Conservation (phyloP, 176 grass and related monocot species). For the Thalia dealbata region DNA sequence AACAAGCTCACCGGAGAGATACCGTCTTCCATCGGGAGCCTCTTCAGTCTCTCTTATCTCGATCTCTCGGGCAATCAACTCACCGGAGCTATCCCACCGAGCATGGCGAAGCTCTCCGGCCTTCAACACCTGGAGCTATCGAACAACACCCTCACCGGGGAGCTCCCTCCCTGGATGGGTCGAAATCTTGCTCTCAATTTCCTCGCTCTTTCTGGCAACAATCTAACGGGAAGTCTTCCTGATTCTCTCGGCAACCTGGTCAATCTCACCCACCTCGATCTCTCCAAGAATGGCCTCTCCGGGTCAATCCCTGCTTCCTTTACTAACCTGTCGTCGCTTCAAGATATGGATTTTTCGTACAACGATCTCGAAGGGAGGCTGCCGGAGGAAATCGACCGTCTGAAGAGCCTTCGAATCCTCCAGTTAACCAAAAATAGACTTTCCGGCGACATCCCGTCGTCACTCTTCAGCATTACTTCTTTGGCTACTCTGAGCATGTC, state of each 20-base stretch:
- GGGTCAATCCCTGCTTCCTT: slow-evolving; percentile 4
- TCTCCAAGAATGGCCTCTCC: neutral
- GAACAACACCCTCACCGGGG: neutral
- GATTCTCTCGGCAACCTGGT: neutral
- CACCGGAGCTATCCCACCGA: neutral
- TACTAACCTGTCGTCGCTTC: slow-evolving; percentile 6
- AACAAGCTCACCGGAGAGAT: slow-evolving; percentile 5
- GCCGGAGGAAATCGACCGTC: slow-evolving; percentile 4
- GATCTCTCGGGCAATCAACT: neutral
- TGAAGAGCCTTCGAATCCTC: neutral
- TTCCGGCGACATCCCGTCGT: slow-evolving; percentile 1
- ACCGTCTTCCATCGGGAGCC: neutral
- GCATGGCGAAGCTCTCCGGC: neutral
- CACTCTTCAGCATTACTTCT: slow-evolving; percentile 18
- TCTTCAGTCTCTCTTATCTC: neutral
- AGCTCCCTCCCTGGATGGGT: neutral
- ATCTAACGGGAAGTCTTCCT: slow-evolving; percentile 4
- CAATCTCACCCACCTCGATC: neutral
- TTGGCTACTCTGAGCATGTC: neutral
- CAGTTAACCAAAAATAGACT: neutral
- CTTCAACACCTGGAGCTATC: neutral
- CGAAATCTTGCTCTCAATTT: neutral
- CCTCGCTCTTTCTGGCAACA: neutral
- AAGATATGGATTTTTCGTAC: neutral
- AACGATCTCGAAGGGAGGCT: slow-evolving; percentile 14